phyloP scores from a whole-genome alignment of 495 filamentous ascomycete species.

The Penicillium ucsense region DNA sequence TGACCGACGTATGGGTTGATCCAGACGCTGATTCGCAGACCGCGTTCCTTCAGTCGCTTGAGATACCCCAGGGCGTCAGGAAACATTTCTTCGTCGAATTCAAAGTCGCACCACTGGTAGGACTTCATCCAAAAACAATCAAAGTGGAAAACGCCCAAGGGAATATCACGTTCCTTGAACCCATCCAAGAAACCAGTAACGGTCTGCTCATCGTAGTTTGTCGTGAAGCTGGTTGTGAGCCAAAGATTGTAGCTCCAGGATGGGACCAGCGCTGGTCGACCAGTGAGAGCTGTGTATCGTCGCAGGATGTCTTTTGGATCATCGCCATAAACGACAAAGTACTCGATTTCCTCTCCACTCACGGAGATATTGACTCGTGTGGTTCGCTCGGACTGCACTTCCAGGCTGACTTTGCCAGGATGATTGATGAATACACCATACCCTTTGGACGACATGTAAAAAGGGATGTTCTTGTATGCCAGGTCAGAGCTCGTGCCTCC shows the following conservation, averaged over 20 bases:
- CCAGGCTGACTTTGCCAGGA: conserved; percentile 48
- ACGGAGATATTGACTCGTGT: conserved; percentile 56
- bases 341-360: conserved; percentile 48
- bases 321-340: conserved; percentile 56
- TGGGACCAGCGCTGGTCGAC: conserved; percentile 48
- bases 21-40: conserved; percentile 60
- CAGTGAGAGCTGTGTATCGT: conserved; percentile 53
- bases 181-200: conserved; percentile 58
- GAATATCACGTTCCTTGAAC: conserved; percentile 54
- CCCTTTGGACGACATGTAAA: conserved; percentile 56
- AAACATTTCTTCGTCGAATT: conserved; percentile 58
- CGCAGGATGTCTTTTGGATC: conserved; percentile 57
- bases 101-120: conserved; percentile 68
- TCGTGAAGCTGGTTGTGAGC: conserved; percentile 63
- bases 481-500: conserved; percentile 62
- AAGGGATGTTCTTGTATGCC: conserved; percentile 66
- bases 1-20: conserved; percentile 64
- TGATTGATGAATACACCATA: conserved; percentile 66
- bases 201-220: conserved; percentile 58
- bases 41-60: conserved; percentile 49
- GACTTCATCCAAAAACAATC: conserved; percentile 59
- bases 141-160: conserved; percentile 62
- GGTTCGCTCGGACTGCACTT: conserved; percentile 59
- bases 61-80: conserved; percentile 57
- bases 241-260: conserved; percentile 64